Evolutionary conservation across 495 filamentous ascomycete genomes (phyloP), one percentile per base, ranked within the genome.

Genomic region (Penicillium cataractarum): DNA sequence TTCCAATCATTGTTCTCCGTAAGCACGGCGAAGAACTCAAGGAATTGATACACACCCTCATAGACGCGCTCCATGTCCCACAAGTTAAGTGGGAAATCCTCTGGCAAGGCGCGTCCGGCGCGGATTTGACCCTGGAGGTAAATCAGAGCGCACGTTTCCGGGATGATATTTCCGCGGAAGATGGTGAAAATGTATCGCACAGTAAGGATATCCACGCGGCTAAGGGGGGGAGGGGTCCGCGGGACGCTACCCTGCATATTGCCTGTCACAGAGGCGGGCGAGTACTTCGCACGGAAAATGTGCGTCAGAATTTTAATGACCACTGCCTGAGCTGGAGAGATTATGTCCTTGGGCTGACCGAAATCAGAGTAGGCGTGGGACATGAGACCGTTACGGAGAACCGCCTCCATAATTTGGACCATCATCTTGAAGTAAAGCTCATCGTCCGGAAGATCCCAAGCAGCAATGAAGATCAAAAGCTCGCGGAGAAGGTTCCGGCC

Each of bases 41-140:
- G 83, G 73, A 93, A 96, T 71, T 97, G 92, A 55, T 92, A 92
- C 13, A 97, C 87, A 17, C 93, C 93, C 68, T 97, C 87, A 65
- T 90, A 90, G 48, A 90, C 92, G 19, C 93, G 87, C 71, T 97
- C 93, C 88, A 97, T 95, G 69, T 97, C 93, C 93, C 93, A 97
- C 32, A 93, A 84, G 66, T 97, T 95, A 42, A 97, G 87, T 4
- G 93, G 93, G 69, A 97, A 97, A 72, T 96, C 93, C 63, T 91
- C 87, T 0, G 89, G 86, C 21, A 85, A 74, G 8, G 86, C 86
- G 55, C 80, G 74, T 46, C 83, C 84, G n/a, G 79, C 79, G 24
- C 90, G 87, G 55, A 97, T 95, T 66, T 96, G 88, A n/a, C 90
- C 90, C 77, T 97, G 93, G 15, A 96, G 84, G 66, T 92, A 92